Evolutionary conservation across 805 yeast species (phyloP).

Genomic region (Starmerella bombi): DNA sequence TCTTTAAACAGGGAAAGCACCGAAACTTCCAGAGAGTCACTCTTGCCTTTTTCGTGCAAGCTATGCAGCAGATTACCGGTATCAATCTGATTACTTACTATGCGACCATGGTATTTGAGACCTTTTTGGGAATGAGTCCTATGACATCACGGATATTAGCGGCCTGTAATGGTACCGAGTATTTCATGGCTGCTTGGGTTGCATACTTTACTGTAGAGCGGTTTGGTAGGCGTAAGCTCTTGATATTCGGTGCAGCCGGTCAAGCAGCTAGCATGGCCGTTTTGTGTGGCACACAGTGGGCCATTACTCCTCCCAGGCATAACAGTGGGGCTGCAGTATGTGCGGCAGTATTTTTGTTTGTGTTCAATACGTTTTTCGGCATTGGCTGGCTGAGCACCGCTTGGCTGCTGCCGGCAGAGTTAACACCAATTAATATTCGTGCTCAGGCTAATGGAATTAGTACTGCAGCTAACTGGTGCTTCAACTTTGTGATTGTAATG

Average conservation of each 20-base stretch:
- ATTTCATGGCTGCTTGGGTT: conserved; percentile 31
- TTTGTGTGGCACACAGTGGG: conserved; percentile 27
- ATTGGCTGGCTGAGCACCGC: conserved; percentile 41
- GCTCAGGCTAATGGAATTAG: conserved; percentile 48
- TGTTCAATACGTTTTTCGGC: conserved; percentile 42
- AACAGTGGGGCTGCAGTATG: conserved; percentile 38
- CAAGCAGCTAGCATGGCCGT: conserved; percentile 31
- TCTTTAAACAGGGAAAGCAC: conserved; percentile 18
- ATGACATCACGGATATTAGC: conserved; percentile 34
- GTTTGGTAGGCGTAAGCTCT: conserved; percentile 37
- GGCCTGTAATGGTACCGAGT: conserved; percentile 35
- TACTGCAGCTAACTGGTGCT: conserved; percentile 53
- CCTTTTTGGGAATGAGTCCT: conserved; percentile 35
- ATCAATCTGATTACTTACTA: conserved; percentile 46
- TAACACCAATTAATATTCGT: conserved; percentile 43
- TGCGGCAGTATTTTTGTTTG: conserved; percentile 48
- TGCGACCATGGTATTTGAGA: conserved; percentile 42
- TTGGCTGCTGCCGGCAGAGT: conserved; percentile 52
- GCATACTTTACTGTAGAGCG: conserved; percentile 43
- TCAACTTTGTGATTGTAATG: conserved; percentile 53
- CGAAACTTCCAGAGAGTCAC: conserved; percentile 20
- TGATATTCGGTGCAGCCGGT: conserved; percentile 27
- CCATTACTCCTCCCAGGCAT: conserved; percentile 26
- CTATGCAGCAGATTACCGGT: conserved; percentile 32
- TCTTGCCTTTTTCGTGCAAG: conserved; percentile 32